phyloP scores from a whole-genome alignment of 306 rosid species.

The Pachyrhizus erosus region DNA sequence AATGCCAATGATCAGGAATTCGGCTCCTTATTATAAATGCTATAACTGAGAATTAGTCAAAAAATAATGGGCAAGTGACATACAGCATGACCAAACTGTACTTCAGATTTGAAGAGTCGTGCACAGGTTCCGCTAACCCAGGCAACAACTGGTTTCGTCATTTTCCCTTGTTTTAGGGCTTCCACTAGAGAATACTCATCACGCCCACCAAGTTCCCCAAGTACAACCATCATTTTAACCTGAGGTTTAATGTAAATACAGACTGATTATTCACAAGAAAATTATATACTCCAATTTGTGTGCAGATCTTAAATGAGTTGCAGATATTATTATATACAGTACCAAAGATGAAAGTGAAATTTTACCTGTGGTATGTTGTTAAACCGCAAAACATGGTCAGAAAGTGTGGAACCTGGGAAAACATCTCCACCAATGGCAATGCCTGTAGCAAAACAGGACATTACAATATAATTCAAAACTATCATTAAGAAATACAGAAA shows the following conservation, averaged over 20 bases:
- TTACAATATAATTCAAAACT: conserved; percentile 19
- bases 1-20: conserved; percentile 33
- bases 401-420: conserved; percentile 93
- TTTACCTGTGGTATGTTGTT: conserved; percentile 87
- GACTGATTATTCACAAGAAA: conserved; percentile 33
- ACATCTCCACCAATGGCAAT: conserved; percentile 97
- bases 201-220: conserved; percentile 92
- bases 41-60: not conserved
- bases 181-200: conserved; percentile 94
- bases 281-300: not conserved
- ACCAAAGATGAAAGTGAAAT: conserved; percentile 29
- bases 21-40: not conserved
- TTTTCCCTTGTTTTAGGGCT: conserved; percentile 86
- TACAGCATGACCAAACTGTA: conserved; percentile 97
- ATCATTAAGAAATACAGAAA: conserved; percentile 19
- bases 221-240: conserved; percentile 91
- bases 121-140: conserved; percentile 99
- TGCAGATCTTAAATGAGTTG: conserved; percentile 5
- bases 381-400: conserved; percentile 90
- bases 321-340: not conserved
- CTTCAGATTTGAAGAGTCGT: conserved; percentile 88
- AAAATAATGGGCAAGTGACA: conserved; percentile 43
- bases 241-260: conserved; percentile 44
- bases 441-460: conserved; percentile 56
- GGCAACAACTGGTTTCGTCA: conserved; percentile 88